phyloP scores from a whole-genome alignment of 2,329 filamentous ascomycete genomes.

The Verticillium nonalfalfae region DNA sequence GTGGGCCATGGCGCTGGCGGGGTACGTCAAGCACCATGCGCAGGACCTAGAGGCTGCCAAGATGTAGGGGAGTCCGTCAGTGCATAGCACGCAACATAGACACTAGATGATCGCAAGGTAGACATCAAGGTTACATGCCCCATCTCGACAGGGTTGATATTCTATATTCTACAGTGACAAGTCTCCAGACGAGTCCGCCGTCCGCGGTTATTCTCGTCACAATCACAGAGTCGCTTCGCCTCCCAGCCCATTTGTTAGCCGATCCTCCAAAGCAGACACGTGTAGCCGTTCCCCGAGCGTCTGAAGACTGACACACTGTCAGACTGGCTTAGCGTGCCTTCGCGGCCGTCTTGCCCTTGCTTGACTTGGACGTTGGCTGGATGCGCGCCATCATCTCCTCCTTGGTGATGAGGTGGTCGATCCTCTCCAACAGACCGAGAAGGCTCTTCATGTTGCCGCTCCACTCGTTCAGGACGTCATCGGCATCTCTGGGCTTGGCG shows the following conservation, averaged over 20 bases:
- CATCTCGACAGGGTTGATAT: not conserved
- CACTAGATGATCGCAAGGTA: conserved; percentile 3
- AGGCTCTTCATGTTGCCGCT: conserved; percentile 96
- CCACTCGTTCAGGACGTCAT: conserved; percentile 98
- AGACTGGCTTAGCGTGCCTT: conserved; percentile 17
- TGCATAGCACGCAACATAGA: not conserved
- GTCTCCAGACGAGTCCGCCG: not conserved
- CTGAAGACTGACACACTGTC: not conserved
- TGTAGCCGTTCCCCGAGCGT: not conserved
- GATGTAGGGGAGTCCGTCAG: conserved; percentile 12
- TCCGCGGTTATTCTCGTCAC: not conserved
- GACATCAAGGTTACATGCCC: conserved; percentile 7
- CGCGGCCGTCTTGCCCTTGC: conserved; percentile 28
- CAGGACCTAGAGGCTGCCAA: conserved; percentile 15
- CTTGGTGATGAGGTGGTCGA: conserved; percentile 98
- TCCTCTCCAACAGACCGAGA: conserved; percentile 76
- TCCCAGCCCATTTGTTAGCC: not conserved
- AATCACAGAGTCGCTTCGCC: not conserved
- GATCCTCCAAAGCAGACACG: not conserved
- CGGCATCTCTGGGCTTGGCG: conserved; percentile 87
- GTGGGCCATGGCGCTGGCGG: conserved; percentile 69
- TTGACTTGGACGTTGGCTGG: conserved; percentile 47
- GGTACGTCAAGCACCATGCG: conserved; percentile 52
- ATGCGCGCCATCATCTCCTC: conserved; percentile 99
- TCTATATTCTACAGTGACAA: conserved; percentile 13